phyloP scores from a whole-genome alignment of 2,329 filamentous ascomycete species.

The Clonostachys rosea region DNA sequence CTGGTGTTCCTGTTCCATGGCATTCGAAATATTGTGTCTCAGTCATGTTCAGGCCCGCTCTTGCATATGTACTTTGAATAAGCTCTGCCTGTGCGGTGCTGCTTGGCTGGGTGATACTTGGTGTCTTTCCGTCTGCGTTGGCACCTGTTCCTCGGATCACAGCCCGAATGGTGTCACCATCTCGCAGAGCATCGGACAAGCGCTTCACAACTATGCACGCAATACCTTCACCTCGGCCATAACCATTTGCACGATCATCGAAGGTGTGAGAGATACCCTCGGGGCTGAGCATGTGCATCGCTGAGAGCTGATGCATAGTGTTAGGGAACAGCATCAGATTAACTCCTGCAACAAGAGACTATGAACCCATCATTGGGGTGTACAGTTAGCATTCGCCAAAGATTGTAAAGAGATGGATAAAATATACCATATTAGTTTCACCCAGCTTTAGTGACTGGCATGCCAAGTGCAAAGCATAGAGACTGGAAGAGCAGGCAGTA shows the following conservation, averaged over 20 bases:
- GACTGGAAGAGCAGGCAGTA: conserved; percentile 43
- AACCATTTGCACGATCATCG: conserved; percentile 56
- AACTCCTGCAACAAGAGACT: conserved; percentile 5
- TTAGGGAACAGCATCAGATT: conserved; percentile 9
- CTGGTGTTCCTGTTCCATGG: conserved; percentile 46
- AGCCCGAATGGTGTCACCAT: conserved; percentile 36
- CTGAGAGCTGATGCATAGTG: neutral
- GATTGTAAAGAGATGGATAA: neutral
- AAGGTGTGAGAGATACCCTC: conserved; percentile 47
- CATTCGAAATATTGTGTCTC: conserved; percentile 38
- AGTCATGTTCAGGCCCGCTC: conserved; percentile 22
- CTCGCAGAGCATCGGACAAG: conserved; percentile 48
- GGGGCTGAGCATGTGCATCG: conserved; percentile 36
- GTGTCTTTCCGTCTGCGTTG: conserved; percentile 26
- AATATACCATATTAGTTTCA: conserved; percentile 12
- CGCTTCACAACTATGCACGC: conserved; percentile 55
- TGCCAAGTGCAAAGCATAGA: conserved; percentile 41
- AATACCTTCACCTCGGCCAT: conserved; percentile 59
- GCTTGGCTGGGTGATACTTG: conserved; percentile 45
- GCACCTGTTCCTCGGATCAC: conserved; percentile 19
- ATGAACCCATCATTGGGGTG: neutral
- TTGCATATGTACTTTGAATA: conserved; percentile 30
- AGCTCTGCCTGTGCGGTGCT: conserved; percentile 29
- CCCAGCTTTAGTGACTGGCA: conserved; percentile 34
- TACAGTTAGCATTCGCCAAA: neutral